These are phyloP conservation scores for Microcyclospora tardicrescens DNA, from an alignment of 2,329 filamentous ascomycete species.

Conservation along the genomic window DNA sequence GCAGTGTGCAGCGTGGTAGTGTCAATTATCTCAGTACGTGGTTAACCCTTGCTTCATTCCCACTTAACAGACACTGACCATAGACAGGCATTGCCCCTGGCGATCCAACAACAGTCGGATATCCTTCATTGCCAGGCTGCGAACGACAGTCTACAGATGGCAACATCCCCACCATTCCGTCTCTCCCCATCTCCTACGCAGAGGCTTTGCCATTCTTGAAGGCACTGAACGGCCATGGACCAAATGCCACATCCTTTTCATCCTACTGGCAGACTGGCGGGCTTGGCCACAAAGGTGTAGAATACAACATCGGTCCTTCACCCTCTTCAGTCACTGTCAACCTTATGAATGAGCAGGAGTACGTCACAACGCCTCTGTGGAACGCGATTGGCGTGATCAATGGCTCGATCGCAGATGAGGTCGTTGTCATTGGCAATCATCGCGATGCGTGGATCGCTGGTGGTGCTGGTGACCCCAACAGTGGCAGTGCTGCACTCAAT, in stretches of 20 bases:
- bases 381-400: constrained; percentile 89
- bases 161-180: constrained; percentile 73
- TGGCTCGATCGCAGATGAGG: constrained; percentile 70
- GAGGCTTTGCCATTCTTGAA: constrained; percentile 82
- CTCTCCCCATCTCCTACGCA: constrained; percentile 75
- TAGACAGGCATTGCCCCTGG: constrained; percentile 44
- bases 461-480: constrained; percentile 73
- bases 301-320: constrained; percentile 76
- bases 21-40: constrained; percentile 45
- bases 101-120: constrained; percentile 85
- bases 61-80: constrained; percentile 1
- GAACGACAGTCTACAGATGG: constrained; percentile 59
- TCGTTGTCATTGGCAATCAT: constrained; percentile 84
- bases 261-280: constrained; percentile 55
- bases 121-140: constrained; percentile 80
- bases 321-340: constrained; percentile 50
- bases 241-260: constrained; percentile 60
- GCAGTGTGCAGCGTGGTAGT: constrained; percentile 80
- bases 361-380: constrained; percentile 38
- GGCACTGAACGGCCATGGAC: constrained; percentile 79
- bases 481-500: constrained; percentile 65
- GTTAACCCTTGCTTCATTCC: neutral
- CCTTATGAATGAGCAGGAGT: constrained; percentile 38
- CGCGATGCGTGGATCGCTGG: constrained; percentile 81
- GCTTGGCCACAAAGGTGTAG: constrained; percentile 63